Percentiles rank a stretch among this genome's conserved stretches.
phyloP scores from a whole-genome alignment of 176 grass and related monocot genomes.

The Urochloa ruziziensis region DNA sequence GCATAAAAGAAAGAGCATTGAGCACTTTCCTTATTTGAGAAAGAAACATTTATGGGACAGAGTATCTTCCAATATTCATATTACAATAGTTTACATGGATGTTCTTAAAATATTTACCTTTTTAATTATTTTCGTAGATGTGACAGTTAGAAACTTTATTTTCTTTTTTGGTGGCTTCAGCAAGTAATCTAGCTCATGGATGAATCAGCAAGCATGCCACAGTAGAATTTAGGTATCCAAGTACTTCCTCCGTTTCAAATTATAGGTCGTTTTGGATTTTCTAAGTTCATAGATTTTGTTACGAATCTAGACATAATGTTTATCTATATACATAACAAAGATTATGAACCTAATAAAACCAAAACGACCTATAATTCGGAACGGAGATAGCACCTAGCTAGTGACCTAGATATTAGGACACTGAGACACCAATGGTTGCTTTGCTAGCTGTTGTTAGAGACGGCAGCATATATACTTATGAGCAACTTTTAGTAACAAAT shows the following conservation, averaged over 20 bases:
- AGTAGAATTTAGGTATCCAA: slow-evolving; percentile 24
- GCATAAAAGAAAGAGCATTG: not conserved
- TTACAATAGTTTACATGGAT: not conserved
- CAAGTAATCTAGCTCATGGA: slow-evolving; percentile 37
- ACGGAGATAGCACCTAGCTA: too few species aligned
- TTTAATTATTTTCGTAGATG: slow-evolving; percentile 9
- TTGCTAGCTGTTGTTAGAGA: slow-evolving; percentile 23
- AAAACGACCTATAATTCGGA: too few species aligned
- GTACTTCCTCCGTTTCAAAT: too few species aligned
- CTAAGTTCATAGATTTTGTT: too few species aligned
- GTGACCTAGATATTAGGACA: slow-evolving; percentile 9
- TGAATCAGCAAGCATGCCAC: slow-evolving; percentile 42
- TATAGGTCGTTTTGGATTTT: too few species aligned
- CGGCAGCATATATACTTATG: not conserved
- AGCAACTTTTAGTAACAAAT: not conserved
- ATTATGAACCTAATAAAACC: too few species aligned
- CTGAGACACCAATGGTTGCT: slow-evolving; percentile 2
- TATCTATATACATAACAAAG: too few species aligned
- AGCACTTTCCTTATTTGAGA: not conserved
- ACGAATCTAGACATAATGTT: too few species aligned
- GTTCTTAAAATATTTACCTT: not conserved
- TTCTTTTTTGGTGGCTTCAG: slow-evolving; percentile 24
- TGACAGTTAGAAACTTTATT: not conserved
- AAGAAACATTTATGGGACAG: not conserved
- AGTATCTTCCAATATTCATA: not conserved